Conservation (phyloP, 129 eudicot genomes). For the Helianthus tuberosus region DNA sequence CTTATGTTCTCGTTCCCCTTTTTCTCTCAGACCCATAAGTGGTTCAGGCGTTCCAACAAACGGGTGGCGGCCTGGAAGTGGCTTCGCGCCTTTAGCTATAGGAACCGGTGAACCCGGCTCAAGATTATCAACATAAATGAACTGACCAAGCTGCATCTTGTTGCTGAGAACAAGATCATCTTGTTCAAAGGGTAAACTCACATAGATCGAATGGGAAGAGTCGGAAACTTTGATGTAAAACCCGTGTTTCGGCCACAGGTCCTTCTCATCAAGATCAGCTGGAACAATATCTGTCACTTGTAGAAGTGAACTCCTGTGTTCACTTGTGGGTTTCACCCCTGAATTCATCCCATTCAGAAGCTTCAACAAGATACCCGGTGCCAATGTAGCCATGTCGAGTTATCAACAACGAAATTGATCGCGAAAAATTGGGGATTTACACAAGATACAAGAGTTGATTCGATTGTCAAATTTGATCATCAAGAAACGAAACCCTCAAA, state of each 20-base stretch:
- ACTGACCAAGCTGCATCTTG: constrained; percentile 95
- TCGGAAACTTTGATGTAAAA: constrained; percentile 89
- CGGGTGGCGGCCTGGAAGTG: constrained; percentile 95
- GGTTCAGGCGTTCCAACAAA: constrained; percentile 91
- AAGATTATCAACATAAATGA: constrained; percentile 79
- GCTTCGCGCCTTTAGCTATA: constrained; percentile 71
- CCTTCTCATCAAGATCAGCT: constrained; percentile 89
- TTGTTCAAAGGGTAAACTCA: constrained; percentile 79
- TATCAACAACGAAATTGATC: constrained; percentile 19
- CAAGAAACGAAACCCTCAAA: constrained; percentile 7
- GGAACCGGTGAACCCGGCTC: constrained; percentile 98
- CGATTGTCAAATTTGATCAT: constrained; percentile 1
- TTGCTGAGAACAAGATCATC: constrained; percentile 91
- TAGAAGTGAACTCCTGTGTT: constrained; percentile 75
- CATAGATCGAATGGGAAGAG: constrained; percentile 91
- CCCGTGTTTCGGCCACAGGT: constrained; percentile 84
- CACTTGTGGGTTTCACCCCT: constrained; percentile 79
- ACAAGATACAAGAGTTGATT: background rate
- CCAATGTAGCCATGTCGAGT: constrained; percentile 66
- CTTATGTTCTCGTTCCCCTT: constrained; percentile 57
- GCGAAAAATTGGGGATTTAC: background rate
- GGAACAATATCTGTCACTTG: constrained; percentile 97
- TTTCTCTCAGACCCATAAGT: constrained; percentile 66
- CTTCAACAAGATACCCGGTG: constrained; percentile 90
- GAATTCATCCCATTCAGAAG: constrained; percentile 73